Percentiles rank a stretch among this genome's conserved stretches.
Conservation (phyloP, 805 yeast genomes). For the Saturnispora mendoncae region DNA sequence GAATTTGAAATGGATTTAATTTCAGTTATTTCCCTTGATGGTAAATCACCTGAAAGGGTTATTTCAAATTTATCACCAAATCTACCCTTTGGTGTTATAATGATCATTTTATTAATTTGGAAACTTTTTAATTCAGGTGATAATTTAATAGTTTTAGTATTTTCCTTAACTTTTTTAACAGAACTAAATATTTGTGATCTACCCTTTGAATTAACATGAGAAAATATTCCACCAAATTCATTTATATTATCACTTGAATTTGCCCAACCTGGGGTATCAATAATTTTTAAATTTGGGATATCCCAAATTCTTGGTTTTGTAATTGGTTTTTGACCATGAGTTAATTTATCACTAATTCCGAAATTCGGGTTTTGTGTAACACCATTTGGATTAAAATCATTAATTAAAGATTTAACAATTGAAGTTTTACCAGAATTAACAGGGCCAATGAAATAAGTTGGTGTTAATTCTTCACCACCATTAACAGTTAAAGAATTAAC, state of each 20-base stretch:
- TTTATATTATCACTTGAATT: constrained; percentile 18
- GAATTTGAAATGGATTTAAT: neutral
- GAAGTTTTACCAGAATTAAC: constrained; percentile 25
- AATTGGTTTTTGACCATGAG: constrained; percentile 8
- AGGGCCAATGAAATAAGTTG: constrained; percentile 24
- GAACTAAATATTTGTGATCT: neutral
- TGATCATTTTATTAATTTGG: constrained; percentile 4
- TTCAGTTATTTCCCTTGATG: constrained; percentile 2
- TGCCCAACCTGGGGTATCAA: constrained; percentile 27
- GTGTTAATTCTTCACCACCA: neutral
- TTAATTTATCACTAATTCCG: constrained; percentile 3
- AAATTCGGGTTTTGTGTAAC: constrained; percentile 1
- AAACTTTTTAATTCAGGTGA: neutral
- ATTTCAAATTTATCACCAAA: constrained; percentile 4
- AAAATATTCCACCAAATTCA: constrained; percentile 9
- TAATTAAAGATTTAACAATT: constrained; percentile 11
- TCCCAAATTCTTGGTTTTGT: constrained; percentile 12
- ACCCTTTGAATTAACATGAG: constrained; percentile 3
- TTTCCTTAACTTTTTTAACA: neutral
- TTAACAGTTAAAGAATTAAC: constrained; percentile 7
- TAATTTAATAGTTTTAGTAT: neutral
- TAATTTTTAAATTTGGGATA: constrained; percentile 15
- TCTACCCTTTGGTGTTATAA: constrained; percentile 7
- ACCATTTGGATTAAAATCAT: neutral
- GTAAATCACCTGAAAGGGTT: constrained; percentile 4